A percentile compares a stretch with the other conserved stretches of the same genome.
Evolutionary conservation across 2,329 filamentous ascomycete species (phyloP).

Genomic region (Colletotrichum sp.): DNA sequence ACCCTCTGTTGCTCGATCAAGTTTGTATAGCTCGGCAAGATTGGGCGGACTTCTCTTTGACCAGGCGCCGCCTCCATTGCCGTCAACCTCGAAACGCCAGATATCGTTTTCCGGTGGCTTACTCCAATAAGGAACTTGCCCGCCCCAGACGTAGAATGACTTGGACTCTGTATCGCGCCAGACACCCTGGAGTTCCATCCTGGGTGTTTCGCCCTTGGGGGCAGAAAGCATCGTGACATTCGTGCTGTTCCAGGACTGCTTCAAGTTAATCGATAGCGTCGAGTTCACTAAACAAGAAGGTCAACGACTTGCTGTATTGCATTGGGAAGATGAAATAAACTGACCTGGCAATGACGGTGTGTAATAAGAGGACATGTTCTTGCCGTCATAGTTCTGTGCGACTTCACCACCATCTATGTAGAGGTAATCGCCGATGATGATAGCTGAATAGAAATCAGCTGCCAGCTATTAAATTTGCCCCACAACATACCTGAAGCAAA

Average conservation of each 20-base stretch:
- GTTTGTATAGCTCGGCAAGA: slow-evolving; percentile 36
- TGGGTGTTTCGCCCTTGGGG: slow-evolving; percentile 29
- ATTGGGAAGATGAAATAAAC: not conserved
- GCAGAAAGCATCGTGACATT: slow-evolving; percentile 33
- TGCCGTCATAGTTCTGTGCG: slow-evolving; percentile 31
- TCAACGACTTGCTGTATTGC: not conserved
- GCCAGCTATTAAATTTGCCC: not conserved
- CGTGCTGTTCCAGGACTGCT: slow-evolving; percentile 37
- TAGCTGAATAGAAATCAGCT: slow-evolving; percentile 20
- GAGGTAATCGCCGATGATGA: slow-evolving; percentile 37
- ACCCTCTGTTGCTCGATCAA: slow-evolving; percentile 35
- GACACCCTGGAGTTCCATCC: slow-evolving; percentile 30
- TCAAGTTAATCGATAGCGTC: slow-evolving; percentile 37
- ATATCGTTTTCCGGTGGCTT: slow-evolving; percentile 28
- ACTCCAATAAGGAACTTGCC: slow-evolving; percentile 25
- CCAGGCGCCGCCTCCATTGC: slow-evolving; percentile 37
- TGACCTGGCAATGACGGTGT: not conserved
- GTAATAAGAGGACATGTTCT: not conserved
- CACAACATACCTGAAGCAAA: not conserved
- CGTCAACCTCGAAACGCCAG: slow-evolving; percentile 36
- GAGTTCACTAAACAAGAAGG: slow-evolving; percentile 27
- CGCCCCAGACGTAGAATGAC: slow-evolving; percentile 39
- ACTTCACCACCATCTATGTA: slow-evolving; percentile 41
- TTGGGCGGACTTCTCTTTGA: slow-evolving; percentile 24
- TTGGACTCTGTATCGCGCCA: slow-evolving; percentile 34